Percentiles rank a stretch among this genome's conserved stretches.
phyloP scores from a whole-genome alignment of 331 rosid genomes.

The Acacia pycnantha region DNA sequence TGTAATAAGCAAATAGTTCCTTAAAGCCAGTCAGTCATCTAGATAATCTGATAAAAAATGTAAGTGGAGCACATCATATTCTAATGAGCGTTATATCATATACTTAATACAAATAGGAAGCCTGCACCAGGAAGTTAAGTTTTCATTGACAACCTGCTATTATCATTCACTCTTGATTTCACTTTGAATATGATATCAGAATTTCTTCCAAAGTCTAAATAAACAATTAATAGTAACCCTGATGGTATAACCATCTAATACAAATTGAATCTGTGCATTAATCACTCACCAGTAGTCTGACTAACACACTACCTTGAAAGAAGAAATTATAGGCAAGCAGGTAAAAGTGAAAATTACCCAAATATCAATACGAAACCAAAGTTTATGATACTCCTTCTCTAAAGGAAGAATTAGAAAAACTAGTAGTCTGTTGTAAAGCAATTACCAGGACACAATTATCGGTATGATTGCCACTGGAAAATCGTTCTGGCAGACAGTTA shows the following conservation, averaged over 20 bases:
- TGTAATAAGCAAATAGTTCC: constrained; percentile 17
- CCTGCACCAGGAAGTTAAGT: not conserved
- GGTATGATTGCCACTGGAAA: constrained; percentile 69
- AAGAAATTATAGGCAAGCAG: not conserved
- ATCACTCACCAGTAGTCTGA: not conserved
- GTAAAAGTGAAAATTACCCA: not conserved
- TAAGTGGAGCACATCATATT: too few species aligned
- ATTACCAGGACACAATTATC: constrained; percentile 83
- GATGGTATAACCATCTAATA: not conserved
- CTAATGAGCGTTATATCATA: not conserved
- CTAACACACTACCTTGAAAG: not conserved
- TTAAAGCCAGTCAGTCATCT: constrained; percentile 29
- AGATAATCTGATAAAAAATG: not conserved
- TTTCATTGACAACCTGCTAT: not conserved
- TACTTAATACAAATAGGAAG: not conserved
- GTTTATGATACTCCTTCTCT: not conserved
- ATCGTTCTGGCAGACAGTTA: constrained; percentile 83
- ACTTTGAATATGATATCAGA: too few species aligned
- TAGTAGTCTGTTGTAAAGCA: constrained; percentile 4
- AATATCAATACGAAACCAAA: not conserved
- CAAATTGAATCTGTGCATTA: not conserved
- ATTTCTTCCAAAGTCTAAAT: not conserved
- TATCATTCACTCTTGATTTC: not conserved
- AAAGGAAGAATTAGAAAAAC: not conserved
- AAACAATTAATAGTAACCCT: not conserved